These are phyloP conservation scores for Narthecium ossifragum DNA, from an alignment of 106 monocot genomes.

Conservation along the genomic window DNA sequence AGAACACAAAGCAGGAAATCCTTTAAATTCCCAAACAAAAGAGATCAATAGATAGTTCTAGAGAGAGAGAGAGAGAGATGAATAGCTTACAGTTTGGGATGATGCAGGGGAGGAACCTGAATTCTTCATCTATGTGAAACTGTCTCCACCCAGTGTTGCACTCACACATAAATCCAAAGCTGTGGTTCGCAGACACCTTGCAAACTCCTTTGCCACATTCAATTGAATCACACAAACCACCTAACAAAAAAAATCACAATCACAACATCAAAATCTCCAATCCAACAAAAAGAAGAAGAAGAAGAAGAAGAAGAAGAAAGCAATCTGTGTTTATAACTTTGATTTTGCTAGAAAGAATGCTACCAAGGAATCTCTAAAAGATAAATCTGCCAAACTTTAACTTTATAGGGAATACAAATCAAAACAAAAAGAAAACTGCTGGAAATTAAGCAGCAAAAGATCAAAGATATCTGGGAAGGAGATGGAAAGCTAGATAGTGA, in stretches of 20 bases:
- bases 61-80: not conserved
- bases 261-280: not conserved
- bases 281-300: not conserved
- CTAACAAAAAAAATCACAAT: slow-evolving; percentile 9
- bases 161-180: slow-evolving; percentile 41
- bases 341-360: too few species aligned
- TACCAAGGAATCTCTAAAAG: too few species aligned
- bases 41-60: not conserved
- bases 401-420: too few species aligned
- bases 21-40: not conserved
- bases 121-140: slow-evolving; percentile 22
- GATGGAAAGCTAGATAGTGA: too few species aligned
- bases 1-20: not conserved
- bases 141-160: slow-evolving; percentile 52
- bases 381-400: too few species aligned
- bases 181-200: slow-evolving; percentile 6
- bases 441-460: too few species aligned
- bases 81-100: slow-evolving; percentile 51
- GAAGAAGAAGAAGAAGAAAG: too few species aligned
- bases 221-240: slow-evolving; percentile 34
- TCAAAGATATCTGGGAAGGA: too few species aligned
- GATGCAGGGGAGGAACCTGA: slow-evolving; percentile 53
- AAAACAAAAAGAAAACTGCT: not conserved
- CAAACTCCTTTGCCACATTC: slow-evolving; percentile 60
- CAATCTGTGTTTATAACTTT: too few species aligned